phyloP scores from a whole-genome alignment of 495 filamentous ascomycete genomes.

The Pseudoneurospora amorphoporcata region DNA sequence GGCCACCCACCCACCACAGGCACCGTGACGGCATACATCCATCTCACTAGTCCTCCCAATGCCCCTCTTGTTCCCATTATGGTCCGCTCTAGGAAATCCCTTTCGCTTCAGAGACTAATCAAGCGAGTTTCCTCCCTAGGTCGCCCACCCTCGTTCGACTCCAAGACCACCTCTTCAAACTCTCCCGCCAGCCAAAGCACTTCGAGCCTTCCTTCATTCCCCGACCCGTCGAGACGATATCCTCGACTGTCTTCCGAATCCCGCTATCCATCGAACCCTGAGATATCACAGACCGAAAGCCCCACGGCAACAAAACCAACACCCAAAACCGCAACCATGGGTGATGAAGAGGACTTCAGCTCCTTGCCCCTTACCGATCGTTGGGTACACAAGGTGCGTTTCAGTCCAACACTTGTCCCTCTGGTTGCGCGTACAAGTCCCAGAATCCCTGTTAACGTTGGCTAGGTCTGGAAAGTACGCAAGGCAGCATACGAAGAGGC shows the following conservation, averaged over 20 bases:
- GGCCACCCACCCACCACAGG: neutral
- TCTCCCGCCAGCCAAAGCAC: constrained; percentile 1
- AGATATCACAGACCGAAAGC: neutral
- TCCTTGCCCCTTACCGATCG: constrained; percentile 70
- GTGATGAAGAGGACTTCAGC: constrained; percentile 77
- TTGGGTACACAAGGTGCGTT: constrained; percentile 74
- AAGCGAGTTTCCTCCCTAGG: constrained; percentile 9
- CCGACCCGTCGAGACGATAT: constrained; percentile 1
- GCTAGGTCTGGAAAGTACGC: constrained; percentile 88
- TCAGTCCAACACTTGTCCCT: neutral
- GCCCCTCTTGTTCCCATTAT: constrained; percentile 4
- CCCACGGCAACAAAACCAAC: neutral
- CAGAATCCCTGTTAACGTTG: constrained; percentile 1
- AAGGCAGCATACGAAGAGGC: constrained; percentile 94
- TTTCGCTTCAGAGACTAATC: constrained; percentile 19
- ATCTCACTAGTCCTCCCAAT: neutral
- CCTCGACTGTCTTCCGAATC: neutral
- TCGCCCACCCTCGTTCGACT: constrained; percentile 3
- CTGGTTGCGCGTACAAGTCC: neutral
- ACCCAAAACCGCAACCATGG: constrained; percentile 37
- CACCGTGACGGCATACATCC: neutral
- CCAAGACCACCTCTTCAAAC: neutral
- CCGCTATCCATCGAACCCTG: neutral
- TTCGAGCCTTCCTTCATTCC: neutral
- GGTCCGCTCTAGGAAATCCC: constrained; percentile 3